Evolutionary conservation across 2,329 filamentous ascomycete species (phyloP).

Genomic region (Cladosporium sp.): DNA sequence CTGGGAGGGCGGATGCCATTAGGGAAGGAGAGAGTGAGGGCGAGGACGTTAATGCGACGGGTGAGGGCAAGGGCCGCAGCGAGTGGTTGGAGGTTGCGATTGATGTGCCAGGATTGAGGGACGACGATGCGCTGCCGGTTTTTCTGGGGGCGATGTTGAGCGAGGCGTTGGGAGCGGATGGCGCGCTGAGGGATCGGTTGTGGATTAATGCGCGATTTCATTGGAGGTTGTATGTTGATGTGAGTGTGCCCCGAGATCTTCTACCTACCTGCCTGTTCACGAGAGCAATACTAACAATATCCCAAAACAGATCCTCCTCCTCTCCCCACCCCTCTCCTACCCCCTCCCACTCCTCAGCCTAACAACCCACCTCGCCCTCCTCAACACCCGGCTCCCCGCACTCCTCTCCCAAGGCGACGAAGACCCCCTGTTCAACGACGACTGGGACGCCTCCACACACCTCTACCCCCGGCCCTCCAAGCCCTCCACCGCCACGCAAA

Average conservation of each 20-base stretch:
- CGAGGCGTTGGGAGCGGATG: slow-evolving; percentile 74
- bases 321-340: slow-evolving; percentile 88
- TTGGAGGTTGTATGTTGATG: slow-evolving; percentile 94
- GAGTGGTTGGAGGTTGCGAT: slow-evolving; percentile 85
- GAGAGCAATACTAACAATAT: background rate
- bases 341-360: slow-evolving; percentile 87
- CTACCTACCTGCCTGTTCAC: too few species aligned
- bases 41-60: slow-evolving; percentile 22
- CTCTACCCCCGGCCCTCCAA: slow-evolving; percentile 54
- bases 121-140: slow-evolving; percentile 84
- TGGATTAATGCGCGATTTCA: slow-evolving; percentile 89
- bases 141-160: slow-evolving; percentile 83
- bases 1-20: slow-evolving; percentile 36
- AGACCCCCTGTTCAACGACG: slow-evolving; percentile 95
- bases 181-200: slow-evolving; percentile 60
- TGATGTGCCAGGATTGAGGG: slow-evolving; percentile 82
- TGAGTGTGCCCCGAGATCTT: slow-evolving; percentile 42
- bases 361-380: slow-evolving; percentile 86
- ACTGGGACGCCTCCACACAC: slow-evolving; percentile 79
- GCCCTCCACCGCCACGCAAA: slow-evolving; percentile 22
- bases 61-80: slow-evolving; percentile 46
- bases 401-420: slow-evolving; percentile 87
- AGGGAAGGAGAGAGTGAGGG: slow-evolving; percentile 34
- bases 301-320: slow-evolving; percentile 70
- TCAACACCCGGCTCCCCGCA: slow-evolving; percentile 75